Conservation (phyloP, 2,329 filamentous ascomycete species). For the Coniochaeta sp. region DNA sequence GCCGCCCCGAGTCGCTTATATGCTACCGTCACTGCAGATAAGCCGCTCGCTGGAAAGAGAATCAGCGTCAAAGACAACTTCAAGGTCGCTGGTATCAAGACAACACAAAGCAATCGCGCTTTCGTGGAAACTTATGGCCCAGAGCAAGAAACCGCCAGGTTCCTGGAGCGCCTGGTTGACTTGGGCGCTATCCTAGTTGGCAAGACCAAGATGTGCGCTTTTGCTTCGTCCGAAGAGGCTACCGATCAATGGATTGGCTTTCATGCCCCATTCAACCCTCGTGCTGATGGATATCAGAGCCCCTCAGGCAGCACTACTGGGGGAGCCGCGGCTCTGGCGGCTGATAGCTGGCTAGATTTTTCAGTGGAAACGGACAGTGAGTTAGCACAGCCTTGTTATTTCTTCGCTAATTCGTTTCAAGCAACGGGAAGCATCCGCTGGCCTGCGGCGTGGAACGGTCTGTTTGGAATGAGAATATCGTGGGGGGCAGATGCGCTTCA, state of each 20-base stretch:
- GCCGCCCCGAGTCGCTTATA: constrained; percentile 2
- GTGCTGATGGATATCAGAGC: constrained; percentile 4
- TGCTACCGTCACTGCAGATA: no score
- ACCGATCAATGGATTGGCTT: constrained; percentile 1
- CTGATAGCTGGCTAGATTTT: constrained; percentile 2
- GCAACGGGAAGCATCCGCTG: no score
- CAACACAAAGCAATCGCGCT: not conserved
- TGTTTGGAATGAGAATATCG: no score
- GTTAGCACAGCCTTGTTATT: no score
- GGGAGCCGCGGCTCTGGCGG: not conserved
- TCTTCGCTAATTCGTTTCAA: no score
- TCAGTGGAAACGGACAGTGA: constrained; percentile 10
- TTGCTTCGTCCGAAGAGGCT: not conserved
- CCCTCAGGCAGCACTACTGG: constrained; percentile 3
- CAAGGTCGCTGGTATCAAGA: not conserved
- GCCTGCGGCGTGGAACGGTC: no score
- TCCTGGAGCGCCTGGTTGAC: not conserved
- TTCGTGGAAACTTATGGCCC: not conserved
- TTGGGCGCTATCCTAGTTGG: constrained; percentile 2
- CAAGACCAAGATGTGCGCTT: constrained; percentile 3
- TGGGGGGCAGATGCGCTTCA: no score
- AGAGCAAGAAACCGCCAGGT: not conserved
- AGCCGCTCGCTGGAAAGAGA: not conserved
- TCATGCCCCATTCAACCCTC: not conserved
- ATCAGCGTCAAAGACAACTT: constrained; percentile 4